phyloP scores from a whole-genome alignment of 2,329 filamentous ascomycete genomes.

The Clarireedia monteithiana region DNA sequence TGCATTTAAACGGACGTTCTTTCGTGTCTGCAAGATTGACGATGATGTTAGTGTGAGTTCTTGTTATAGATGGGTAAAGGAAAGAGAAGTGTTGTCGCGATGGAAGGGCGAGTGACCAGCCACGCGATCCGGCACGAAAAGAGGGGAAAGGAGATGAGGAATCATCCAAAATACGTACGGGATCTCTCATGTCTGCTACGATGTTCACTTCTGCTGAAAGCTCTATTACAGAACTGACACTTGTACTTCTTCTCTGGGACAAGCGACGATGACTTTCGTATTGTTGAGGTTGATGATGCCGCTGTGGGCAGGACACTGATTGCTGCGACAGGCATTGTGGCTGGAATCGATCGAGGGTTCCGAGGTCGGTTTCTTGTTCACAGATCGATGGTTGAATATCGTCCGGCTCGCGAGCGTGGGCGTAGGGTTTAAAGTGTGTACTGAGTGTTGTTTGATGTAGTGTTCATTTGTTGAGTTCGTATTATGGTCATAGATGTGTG shows the following conservation, averaged over 20 bases:
- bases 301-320: conserved; percentile 51
- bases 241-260: conserved; percentile 98
- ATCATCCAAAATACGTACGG: conserved; percentile 60
- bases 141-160: conserved; percentile 10
- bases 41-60: conserved; percentile 12
- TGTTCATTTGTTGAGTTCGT: conserved; percentile 44
- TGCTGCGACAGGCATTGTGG: conserved; percentile 57
- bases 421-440: conserved; percentile 67
- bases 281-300: conserved; percentile 54
- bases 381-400: conserved; percentile 32
- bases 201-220: conserved; percentile 96
- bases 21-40: conserved; percentile 68
- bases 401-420: conserved; percentile 30
- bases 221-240: conserved; percentile 96
- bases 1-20: conserved; percentile 96
- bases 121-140: conserved; percentile 14
- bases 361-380: conserved; percentile 15
- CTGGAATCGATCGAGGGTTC: conserved; percentile 3
- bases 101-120: not conserved
- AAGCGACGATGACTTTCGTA: conserved; percentile 62
- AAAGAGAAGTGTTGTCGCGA: conserved; percentile 1
- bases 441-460: conserved; percentile 38
- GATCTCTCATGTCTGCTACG: conserved; percentile 94
- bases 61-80: not conserved
- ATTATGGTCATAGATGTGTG: conserved; percentile 47